These are phyloP conservation scores for Melocanna baccifera DNA, from an alignment of 176 grass and related monocot species.

Conservation along the genomic window DNA sequence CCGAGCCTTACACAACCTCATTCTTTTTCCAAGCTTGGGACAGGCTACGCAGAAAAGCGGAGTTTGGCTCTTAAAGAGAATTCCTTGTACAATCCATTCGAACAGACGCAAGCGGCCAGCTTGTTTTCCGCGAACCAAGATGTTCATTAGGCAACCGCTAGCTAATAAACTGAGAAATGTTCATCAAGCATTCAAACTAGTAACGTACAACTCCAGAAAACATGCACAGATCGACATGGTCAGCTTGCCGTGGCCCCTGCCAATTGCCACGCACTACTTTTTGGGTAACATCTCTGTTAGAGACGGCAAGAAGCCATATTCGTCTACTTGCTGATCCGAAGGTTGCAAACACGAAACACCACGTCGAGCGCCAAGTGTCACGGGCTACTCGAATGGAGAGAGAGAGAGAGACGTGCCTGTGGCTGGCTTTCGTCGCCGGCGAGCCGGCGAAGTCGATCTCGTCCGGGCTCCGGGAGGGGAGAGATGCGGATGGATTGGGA, in stretches of 20 bases:
- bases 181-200: neutral
- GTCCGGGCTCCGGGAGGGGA: neutral
- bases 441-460: conserved; percentile 10
- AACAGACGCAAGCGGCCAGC: neutral
- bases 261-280: neutral
- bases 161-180: neutral
- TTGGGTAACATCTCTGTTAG: neutral
- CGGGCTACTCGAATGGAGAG: neutral
- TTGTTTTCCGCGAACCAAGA: neutral
- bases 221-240: neutral
- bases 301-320: neutral
- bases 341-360: neutral
- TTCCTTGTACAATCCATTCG: neutral
- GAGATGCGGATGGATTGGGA: neutral
- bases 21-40: no score
- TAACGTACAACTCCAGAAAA: neutral
- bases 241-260: neutral
- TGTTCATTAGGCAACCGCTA: neutral
- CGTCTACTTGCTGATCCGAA: neutral
- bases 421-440: neutral
- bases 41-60: no score
- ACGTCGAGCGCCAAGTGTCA: neutral
- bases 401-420: neutral
- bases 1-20: no score
- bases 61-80: neutral